These are phyloP conservation scores for Globisporangium yorkense DNA, from an alignment of 352 stramenopile genomes.

Conservation along the genomic window DNA sequence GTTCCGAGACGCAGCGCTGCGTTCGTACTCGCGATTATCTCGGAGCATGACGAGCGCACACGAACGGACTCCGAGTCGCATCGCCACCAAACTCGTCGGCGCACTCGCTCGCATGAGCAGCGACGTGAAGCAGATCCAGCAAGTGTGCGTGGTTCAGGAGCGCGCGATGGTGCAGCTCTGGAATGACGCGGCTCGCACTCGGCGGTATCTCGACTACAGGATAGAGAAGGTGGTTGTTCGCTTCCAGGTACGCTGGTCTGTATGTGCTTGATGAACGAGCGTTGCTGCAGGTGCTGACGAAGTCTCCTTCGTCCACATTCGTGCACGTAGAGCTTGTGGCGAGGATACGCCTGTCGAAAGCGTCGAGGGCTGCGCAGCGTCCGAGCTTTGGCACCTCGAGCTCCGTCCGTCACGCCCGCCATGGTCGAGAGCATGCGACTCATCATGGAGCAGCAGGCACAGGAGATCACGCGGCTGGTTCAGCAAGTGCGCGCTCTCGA, in stretches of 20 bases:
- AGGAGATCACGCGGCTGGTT: constrained; percentile 22
- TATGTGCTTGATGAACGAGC: background rate
- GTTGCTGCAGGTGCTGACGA: background rate
- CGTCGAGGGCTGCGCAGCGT: background rate
- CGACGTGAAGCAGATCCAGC: constrained; percentile 42
- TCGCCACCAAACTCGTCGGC: constrained; percentile 8
- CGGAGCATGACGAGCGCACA: background rate
- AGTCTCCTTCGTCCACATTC: background rate
- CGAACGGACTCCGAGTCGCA: background rate
- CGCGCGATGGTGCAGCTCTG: constrained; percentile 24
- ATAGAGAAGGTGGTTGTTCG: constrained; percentile 11
- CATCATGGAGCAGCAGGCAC: constrained; percentile 18
- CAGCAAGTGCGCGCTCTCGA: constrained; percentile 23
- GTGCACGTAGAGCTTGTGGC: constrained; percentile 12
- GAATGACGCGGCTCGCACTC: constrained; percentile 12
- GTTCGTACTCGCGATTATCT: background rate
- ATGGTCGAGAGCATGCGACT: constrained; percentile 10
- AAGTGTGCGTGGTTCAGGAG: constrained; percentile 40
- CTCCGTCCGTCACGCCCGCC: background rate
- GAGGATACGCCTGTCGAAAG: constrained; percentile 3
- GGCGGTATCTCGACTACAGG: constrained; percentile 10
- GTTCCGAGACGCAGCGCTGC: constrained; percentile 2
- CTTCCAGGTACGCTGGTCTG: constrained; percentile 15
- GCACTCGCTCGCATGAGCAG: constrained; percentile 8
- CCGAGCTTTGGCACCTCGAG: background rate